Evolutionary conservation across 148 eudicot genomes (phyloP).

Genomic region (Vaccinium vitisidaea): DNA sequence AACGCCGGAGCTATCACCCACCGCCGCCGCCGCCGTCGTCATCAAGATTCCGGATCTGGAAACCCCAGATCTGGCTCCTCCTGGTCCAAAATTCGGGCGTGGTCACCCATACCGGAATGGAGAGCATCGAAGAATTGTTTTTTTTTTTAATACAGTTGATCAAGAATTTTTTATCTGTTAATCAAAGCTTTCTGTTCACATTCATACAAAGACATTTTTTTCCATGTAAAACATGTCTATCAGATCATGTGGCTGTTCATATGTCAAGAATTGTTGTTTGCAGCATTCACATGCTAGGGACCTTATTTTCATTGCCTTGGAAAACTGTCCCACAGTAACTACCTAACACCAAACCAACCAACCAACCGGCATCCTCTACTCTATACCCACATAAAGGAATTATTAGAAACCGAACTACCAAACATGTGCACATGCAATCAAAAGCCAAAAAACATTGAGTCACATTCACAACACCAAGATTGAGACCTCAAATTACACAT

Average conservation of each 20-base stretch:
- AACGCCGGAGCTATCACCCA: too few relatives aligned
- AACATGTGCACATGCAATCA: neutral
- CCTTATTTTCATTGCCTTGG: neutral
- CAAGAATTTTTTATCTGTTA: neutral
- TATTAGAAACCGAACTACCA: neutral
- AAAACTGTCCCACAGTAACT: neutral
- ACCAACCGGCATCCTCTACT: neutral
- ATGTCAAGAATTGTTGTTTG: neutral
- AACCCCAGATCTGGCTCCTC: too few relatives aligned
- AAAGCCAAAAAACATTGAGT: conserved; percentile 1
- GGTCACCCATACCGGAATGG: too few relatives aligned
- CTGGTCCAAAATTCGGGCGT: too few relatives aligned
- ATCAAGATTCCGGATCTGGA: too few relatives aligned
- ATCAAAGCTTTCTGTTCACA: neutral
- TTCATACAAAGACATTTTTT: neutral
- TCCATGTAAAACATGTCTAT: neutral
- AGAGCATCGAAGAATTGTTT: too few relatives aligned
- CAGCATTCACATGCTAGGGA: neutral
- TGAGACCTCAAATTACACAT: neutral
- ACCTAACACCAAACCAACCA: neutral
- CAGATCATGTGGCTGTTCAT: neutral
- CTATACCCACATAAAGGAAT: neutral
- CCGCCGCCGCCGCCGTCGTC: too few relatives aligned
- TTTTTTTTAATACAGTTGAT: too few relatives aligned
- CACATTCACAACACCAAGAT: neutral